Evolutionary conservation across 768 basidiomycete species (phyloP).

Genomic region (Grammothele lineata): DNA sequence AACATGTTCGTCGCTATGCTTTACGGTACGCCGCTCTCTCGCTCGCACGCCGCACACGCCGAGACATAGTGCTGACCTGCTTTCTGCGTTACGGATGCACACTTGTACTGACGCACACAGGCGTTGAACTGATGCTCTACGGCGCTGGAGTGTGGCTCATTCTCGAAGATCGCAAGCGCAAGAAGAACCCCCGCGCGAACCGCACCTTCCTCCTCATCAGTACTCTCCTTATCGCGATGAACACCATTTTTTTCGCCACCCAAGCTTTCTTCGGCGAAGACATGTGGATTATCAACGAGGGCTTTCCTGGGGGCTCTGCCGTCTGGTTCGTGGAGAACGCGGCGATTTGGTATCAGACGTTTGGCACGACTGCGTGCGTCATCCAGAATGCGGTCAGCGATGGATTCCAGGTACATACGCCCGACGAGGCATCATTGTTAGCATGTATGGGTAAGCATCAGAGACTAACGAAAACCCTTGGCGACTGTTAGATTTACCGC

Average conservation of each 20-base stretch:
- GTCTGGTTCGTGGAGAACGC: slow-evolving; percentile 27
- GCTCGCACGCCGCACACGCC: too few species aligned
- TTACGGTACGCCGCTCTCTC: slow-evolving; percentile 2
- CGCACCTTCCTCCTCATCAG: slow-evolving; percentile 22
- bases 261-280: slow-evolving; percentile 29
- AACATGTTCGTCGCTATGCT: slow-evolving; percentile 14
- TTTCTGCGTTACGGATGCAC: too few species aligned
- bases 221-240: slow-evolving; percentile 27
- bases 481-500: slow-evolving; percentile 35
- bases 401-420: slow-evolving; percentile 38
- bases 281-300: slow-evolving; percentile 33
- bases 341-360: slow-evolving; percentile 14
- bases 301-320: slow-evolving; percentile 31
- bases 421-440: slow-evolving; percentile 7
- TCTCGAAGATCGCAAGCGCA: background rate
- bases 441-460: background rate
- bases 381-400: slow-evolving; percentile 32
- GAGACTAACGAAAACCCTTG: background rate
- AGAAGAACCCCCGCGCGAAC: slow-evolving; percentile 5
- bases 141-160: slow-evolving; percentile 20
- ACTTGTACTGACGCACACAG: slow-evolving; percentile 6
- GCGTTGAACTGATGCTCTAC: slow-evolving; percentile 25
- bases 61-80: too few species aligned
- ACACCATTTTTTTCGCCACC: slow-evolving; percentile 29
- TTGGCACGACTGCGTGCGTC: slow-evolving; percentile 11